Base-by-base conservation (phyloP, 768 basidiomycete genomes). In the Pulveroboletus ravenelii region DNA sequence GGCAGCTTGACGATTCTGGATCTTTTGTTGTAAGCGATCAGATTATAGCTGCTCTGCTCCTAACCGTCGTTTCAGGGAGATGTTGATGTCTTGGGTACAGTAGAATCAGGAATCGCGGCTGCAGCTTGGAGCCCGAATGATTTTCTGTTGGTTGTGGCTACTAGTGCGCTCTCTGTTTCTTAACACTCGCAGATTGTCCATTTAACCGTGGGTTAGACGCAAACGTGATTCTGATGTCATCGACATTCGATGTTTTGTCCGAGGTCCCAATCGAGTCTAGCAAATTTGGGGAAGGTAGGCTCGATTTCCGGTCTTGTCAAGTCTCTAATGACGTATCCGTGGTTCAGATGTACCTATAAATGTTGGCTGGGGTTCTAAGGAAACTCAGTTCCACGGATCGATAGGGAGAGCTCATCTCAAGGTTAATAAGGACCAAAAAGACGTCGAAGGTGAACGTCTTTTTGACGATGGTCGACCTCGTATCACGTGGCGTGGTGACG, bases 321-420 rank as follows among this genome's bases (percentile, higher is more conserved):
- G 18, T 29, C 2, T 43, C 17, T 37, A 23, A 41, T 65, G 35
- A 59, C 40, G 44, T 52, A 29, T 58, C 41, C 35, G 34, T 41
- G 29, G 55, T 51, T 5, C 58, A 92, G 93, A 93, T 64, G 81
- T 85, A 23, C 90, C 89, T 3, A 92, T 97, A 61, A 91, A 94
- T 59, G 92, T 97, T 52, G 96, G 96, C 14, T 99, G 96, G 96
- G 96, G 96, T 36, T 89, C 89, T 2, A 95, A 94, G 62, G 79
- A 89, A 65, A 98, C 96, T 0, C 96, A 99, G 62, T 99, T 99
- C 64, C 93, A 97, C 58, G 96, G 96, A 10, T 95, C 93, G 0
- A 74, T 92, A 5, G 95, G 96, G 15, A 97, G 97, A 66, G 71
- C 79, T 2, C 63, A 67, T 56, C 62, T 67, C 48, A 57, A 54